A percentile compares a stretch with the other conserved stretches of the same genome.
phyloP scores from a whole-genome alignment of 352 stramenopile genomes.

The Phytophthora citrophthora region DNA sequence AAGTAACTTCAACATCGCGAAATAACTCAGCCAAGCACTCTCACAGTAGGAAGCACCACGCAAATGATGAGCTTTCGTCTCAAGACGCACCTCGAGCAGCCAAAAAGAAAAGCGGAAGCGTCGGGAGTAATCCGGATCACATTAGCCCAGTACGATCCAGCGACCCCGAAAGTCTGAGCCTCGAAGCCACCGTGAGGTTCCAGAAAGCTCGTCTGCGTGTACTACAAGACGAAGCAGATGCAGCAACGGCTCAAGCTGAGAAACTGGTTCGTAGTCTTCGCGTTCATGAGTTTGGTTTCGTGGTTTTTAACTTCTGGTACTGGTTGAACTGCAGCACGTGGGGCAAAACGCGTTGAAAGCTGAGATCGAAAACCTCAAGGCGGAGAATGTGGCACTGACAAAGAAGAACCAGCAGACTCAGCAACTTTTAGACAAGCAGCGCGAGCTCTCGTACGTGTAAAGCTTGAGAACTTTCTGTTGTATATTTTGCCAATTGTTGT shows the following conservation, averaged over 20 bases:
- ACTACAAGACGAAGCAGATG: constrained; percentile 72
- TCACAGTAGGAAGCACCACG: constrained; percentile 19
- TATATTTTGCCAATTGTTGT: background rate
- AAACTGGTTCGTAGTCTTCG: constrained; percentile 46
- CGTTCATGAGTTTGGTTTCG: background rate
- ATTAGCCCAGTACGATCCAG: background rate
- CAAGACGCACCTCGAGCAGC: constrained; percentile 14
- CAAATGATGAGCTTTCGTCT: constrained; percentile 9
- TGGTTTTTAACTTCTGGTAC: background rate
- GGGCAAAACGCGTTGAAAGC: constrained; percentile 39
- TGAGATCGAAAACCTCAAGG: constrained; percentile 55
- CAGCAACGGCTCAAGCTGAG: constrained; percentile 40
- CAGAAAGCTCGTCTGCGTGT: constrained; percentile 78
- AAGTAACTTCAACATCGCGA: constrained; percentile 4
- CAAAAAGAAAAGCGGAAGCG: constrained; percentile 9
- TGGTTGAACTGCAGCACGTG: constrained; percentile 37
- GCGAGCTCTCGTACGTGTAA: constrained; percentile 65
- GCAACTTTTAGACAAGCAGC: constrained; percentile 78
- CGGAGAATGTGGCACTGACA: constrained; percentile 46
- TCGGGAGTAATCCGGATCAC: constrained; percentile 2
- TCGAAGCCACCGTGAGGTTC: constrained; percentile 72
- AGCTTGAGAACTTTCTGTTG: background rate
- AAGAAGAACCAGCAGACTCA: constrained; percentile 77
- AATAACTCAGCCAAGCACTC: constrained; percentile 23
- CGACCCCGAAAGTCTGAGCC: constrained; percentile 47